phyloP scores from a whole-genome alignment of 306 rosid genomes.

The Cucumis cinereus region DNA sequence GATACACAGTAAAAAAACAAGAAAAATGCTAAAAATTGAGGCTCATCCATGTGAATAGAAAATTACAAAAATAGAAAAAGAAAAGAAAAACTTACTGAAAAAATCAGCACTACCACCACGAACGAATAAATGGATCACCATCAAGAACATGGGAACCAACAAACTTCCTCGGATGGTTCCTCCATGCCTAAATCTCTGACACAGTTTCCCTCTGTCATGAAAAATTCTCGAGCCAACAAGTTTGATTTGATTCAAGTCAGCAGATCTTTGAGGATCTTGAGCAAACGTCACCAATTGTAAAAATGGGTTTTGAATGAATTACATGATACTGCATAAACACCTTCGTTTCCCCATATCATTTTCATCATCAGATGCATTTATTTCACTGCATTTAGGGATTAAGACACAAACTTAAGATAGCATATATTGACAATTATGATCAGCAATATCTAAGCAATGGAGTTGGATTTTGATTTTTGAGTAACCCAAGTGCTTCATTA shows the following conservation, averaged over 20 bases:
- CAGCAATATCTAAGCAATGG: neutral
- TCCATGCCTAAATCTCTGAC: neutral
- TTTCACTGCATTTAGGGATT: constrained; percentile 49
- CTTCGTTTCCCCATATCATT: constrained; percentile 63
- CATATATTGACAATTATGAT: neutral
- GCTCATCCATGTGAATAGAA: neutral
- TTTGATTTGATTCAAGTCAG: constrained; percentile 3
- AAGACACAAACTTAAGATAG: neutral
- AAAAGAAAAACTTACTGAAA: neutral
- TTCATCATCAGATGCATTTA: constrained; percentile 72
- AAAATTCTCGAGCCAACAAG: neutral
- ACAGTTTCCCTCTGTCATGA: constrained; percentile 1
- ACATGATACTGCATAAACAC: constrained; percentile 76
- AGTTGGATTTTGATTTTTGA: neutral
- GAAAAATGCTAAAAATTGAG: neutral
- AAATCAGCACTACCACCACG: neutral
- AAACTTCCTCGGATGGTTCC: neutral
- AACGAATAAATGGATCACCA: neutral
- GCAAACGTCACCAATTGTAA: constrained; percentile 24
- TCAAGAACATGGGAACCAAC: neutral
- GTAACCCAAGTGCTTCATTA: neutral
- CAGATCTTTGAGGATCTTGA: constrained; percentile 13
- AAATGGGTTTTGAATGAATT: constrained; percentile 26
- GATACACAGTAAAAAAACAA: neutral
- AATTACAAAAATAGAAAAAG: neutral